Conservation (phyloP, 192 early-diverging fungal species). For the Geranomyces variabilis region DNA sequence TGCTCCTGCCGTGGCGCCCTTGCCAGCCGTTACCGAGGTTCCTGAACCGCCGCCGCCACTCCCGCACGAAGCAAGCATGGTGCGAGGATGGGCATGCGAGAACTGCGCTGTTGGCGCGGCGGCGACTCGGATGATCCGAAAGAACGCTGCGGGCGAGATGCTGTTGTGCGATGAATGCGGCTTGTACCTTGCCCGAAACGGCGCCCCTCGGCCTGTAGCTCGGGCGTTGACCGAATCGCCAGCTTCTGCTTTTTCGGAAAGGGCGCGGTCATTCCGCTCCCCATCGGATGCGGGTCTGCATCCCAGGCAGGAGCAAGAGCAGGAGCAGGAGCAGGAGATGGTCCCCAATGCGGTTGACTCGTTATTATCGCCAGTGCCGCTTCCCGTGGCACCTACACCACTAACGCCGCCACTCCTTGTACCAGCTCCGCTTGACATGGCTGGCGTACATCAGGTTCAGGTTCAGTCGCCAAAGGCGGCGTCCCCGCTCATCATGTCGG, state of each 20-base stretch:
- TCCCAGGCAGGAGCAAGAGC: too few relatives aligned
- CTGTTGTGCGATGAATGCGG: slow-evolving; percentile 47
- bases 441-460: too few relatives aligned
- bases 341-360: too few relatives aligned
- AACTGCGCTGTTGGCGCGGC: slow-evolving; percentile 33
- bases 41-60: neutral
- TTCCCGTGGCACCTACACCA: too few relatives aligned
- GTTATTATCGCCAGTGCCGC: too few relatives aligned
- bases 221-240: neutral
- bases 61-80: neutral
- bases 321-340: too few relatives aligned
- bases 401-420: too few relatives aligned
- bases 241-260: slow-evolving; percentile 6
- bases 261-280: too few relatives aligned
- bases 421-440: too few relatives aligned
- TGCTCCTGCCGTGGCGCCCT: neutral
- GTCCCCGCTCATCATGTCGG: too few relatives aligned
- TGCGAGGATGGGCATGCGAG: slow-evolving; percentile 30
- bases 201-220: slow-evolving; percentile 1
- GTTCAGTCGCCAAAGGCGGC: too few relatives aligned
- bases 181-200: slow-evolving; percentile 14
- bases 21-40: neutral
- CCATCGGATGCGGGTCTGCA: too few relatives aligned
- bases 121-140: slow-evolving; percentile 35
- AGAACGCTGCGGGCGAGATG: slow-evolving; percentile 34